A percentile compares a stretch with the other conserved stretches of the same genome.
Evolutionary conservation across 495 filamentous ascomycete genomes (phyloP).

Genomic region (Annulohypoxylon bovei): DNA sequence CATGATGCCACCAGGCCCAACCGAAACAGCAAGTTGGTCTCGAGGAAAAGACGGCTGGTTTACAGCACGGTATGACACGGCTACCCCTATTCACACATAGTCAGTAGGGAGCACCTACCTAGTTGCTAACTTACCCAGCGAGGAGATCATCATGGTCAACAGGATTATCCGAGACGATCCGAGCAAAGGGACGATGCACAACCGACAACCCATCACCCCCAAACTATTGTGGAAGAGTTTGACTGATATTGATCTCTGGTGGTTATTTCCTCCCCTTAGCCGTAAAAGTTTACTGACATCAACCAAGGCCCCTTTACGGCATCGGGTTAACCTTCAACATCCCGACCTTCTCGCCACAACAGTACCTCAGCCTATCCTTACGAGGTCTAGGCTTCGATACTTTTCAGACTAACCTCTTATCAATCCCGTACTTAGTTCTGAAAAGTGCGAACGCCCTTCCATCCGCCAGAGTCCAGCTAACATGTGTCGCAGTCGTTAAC

Average conservation of each 20-base stretch:
- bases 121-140: conserved; percentile 48
- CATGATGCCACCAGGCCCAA: conserved; percentile 77
- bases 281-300: neutral
- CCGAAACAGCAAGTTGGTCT: conserved; percentile 70
- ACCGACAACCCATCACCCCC: conserved; percentile 69
- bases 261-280: neutral
- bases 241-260: conserved; percentile 79
- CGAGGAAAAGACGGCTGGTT: conserved; percentile 78
- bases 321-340: conserved; percentile 72
- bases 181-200: conserved; percentile 69
- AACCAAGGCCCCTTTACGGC: conserved; percentile 68
- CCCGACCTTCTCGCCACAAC: conserved; percentile 63
- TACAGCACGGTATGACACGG: conserved; percentile 56
- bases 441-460: conserved; percentile 45
- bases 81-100: neutral
- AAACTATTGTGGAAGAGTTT: conserved; percentile 69
- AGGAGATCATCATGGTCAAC: conserved; percentile 78
- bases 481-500: conserved; percentile 44
- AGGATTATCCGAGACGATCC: conserved; percentile 77
- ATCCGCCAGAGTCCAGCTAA: conserved; percentile 19
- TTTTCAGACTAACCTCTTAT: conserved; percentile 69
- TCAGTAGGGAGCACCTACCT: neutral
- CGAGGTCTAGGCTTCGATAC: conserved; percentile 72
- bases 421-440: conserved; percentile 51
- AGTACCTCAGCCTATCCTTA: conserved; percentile 75